These are phyloP conservation scores for Aspergillus sp. DNA, from an alignment of 2,329 filamentous ascomycete genomes.

Conservation along the genomic window DNA sequence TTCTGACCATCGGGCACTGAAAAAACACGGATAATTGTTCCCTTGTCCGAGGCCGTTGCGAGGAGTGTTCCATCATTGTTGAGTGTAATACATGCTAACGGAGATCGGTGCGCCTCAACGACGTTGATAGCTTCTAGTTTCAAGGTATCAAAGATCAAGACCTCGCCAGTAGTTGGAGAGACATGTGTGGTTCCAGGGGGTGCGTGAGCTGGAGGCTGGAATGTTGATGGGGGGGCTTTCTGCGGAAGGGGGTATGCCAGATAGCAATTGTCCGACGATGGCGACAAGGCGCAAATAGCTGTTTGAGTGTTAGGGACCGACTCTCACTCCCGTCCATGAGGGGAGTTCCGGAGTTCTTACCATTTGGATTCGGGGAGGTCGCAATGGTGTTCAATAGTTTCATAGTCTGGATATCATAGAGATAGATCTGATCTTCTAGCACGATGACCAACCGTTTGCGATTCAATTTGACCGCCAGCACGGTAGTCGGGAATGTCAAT, in stretches of 20 bases:
- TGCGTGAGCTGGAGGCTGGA: constrained; percentile 65
- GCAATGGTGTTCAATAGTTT: constrained; percentile 84
- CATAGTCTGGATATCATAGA: constrained; percentile 99
- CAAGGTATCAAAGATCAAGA: constrained; percentile 83
- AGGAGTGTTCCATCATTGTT: constrained; percentile 88
- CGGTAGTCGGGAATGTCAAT: constrained; percentile 94
- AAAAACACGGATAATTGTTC: constrained; percentile 94
- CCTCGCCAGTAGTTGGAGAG: constrained; percentile 78
- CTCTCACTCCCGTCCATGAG: not conserved
- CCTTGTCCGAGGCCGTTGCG: constrained; percentile 92
- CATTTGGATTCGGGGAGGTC: constrained; percentile 83
- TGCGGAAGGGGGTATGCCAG: constrained; percentile 85
- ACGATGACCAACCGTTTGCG: constrained; percentile 89
- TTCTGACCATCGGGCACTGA: constrained; percentile 85
- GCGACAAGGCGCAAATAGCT: constrained; percentile 86
- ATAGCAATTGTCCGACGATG: constrained; percentile 91
- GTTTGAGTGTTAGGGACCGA: constrained; percentile 8
- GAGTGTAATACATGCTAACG: constrained; percentile 79
- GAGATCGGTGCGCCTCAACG: constrained; percentile 87
- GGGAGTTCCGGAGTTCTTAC: constrained; percentile 30
- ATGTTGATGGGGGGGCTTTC: constrained; percentile 46
- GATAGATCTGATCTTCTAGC: constrained; percentile 90
- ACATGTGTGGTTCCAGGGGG: constrained; percentile 68
- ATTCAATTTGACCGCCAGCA: constrained; percentile 88
- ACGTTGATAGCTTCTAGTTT: constrained; percentile 91